Base-by-base conservation (phyloP, 129 eudicot genomes). In the Glebionis coronaria region DNA sequence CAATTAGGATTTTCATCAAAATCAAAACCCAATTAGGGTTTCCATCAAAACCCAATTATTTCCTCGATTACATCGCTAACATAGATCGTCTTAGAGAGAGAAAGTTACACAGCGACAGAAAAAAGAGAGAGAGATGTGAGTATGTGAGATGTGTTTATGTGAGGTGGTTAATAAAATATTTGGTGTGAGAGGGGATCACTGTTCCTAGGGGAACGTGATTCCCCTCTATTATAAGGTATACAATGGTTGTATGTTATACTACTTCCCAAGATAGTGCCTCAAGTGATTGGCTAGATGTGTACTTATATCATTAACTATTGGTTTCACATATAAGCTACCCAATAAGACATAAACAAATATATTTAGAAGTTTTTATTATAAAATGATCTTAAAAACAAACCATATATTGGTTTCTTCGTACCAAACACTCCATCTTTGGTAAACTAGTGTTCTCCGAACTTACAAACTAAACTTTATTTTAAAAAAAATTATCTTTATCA, bases 391-490 rank as follows among this genome's bases (percentile, higher is more conserved):
- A 15, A 18, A 50, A 69, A 23, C 18, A 56, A n/a, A 65, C 50
- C 31, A 18, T 10, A 58, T 12, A 4, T 35, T 57, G 16, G 0
- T 58, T 44, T 70, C 45, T 59, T 28, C 67, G 19, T 28, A 46
- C 59, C 75, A 46, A 70, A 59, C 67, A 2, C 56, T 42, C 46
- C 23, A 57, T 44, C 28, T 69, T 69, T 44, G 56, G 65, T 56
- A 69, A 69, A 40, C 73, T 68, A 53, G 14, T 35, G 20, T 20
- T 18, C 21, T 68, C 1, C n/a, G 31, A 52, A 40, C 20, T 12
- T 38, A 3, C 61, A 35, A 68, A 68, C 11, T 23, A 68, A 4
- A 6, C 8, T 35, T 35, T 47, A 47, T 47, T 42, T n/a, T n/a
- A n/a, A n/a, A 12, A n/a, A 68, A 54, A 13, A 6, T 35, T 40